These are phyloP conservation scores for Phaeosphaeria sp. DNA, from an alignment of 2,329 filamentous ascomycete species.

Conservation along the genomic window DNA sequence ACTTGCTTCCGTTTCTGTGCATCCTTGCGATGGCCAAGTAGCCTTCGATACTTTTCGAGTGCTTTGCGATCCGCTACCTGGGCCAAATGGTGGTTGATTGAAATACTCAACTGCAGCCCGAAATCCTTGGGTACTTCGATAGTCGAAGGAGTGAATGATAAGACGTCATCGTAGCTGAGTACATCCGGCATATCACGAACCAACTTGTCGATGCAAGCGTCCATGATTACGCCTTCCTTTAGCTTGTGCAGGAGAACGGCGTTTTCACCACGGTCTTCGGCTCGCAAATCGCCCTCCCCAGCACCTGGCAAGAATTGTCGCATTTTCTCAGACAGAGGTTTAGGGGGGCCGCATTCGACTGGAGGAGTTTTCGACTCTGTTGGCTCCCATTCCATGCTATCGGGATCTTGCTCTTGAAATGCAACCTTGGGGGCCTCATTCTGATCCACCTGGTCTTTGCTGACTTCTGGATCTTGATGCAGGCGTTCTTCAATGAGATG, in stretches of 20 bases:
- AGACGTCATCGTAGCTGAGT: constrained; percentile 42
- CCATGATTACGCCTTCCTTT: constrained; percentile 45
- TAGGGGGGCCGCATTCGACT: constrained; percentile 38
- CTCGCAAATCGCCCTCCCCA: constrained; percentile 31
- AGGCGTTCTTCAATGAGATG: constrained; percentile 41
- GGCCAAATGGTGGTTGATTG: constrained; percentile 48
- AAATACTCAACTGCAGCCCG: constrained; percentile 46
- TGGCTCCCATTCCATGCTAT: constrained; percentile 49
- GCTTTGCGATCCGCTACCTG: constrained; percentile 47
- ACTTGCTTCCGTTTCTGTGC: constrained; percentile 37
- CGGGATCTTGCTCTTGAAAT: constrained; percentile 39
- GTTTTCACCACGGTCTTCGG: constrained; percentile 32
- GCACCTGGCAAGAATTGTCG: constrained; percentile 38
- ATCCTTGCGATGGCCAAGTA: constrained; percentile 46
- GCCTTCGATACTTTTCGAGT: constrained; percentile 46
- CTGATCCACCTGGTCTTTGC: constrained; percentile 10
- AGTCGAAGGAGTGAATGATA: constrained; percentile 46
- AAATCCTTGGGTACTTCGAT: constrained; percentile 49
- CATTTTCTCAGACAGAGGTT: constrained; percentile 36
- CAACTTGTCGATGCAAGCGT: constrained; percentile 47
- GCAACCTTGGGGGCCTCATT: constrained; percentile 13
- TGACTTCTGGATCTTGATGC: constrained; percentile 23
- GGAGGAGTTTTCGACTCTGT: constrained; percentile 38
- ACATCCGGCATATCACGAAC: constrained; percentile 45
- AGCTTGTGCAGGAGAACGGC: constrained; percentile 42